Conservation (phyloP, 345 rosid species). For the Kandelia obovata region DNA sequence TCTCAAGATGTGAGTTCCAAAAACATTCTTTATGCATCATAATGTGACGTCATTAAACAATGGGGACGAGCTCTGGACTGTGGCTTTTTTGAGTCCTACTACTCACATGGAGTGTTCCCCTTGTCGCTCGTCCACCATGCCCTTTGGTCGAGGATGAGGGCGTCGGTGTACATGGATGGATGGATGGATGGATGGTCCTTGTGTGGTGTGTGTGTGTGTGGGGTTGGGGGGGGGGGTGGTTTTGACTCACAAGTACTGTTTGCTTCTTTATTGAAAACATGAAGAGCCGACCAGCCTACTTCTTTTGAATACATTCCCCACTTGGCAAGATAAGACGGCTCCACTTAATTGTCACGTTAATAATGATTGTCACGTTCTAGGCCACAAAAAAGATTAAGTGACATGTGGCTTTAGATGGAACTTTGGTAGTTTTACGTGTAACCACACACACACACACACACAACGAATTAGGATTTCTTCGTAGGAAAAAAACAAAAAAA, state of each 20-base stretch:
- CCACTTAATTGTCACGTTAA: neutral
- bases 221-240: neutral
- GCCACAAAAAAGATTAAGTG: too few species aligned
- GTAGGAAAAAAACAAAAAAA: too few species aligned
- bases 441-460: too few species aligned
- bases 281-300: conserved; percentile 10
- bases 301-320: conserved; percentile 33
- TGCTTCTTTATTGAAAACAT: neutral
- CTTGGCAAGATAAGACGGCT: neutral
- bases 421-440: too few species aligned
- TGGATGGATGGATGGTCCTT: too few species aligned
- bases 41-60: neutral
- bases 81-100: neutral
- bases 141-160: neutral
- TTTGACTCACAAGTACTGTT: neutral
- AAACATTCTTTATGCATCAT: conserved; percentile 18
- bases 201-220: neutral
- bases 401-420: too few species aligned
- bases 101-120: conserved; percentile 12
- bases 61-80: neutral
- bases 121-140: neutral
- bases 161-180: neutral
- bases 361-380: too few species aligned
- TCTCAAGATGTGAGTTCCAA: neutral
- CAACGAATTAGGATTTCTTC: too few species aligned